A percentile compares a stretch with the other conserved stretches of the same genome.
Conservation (phyloP, 1,284 basidiomycete genomes). For the Chalciporus piperatoides region DNA sequence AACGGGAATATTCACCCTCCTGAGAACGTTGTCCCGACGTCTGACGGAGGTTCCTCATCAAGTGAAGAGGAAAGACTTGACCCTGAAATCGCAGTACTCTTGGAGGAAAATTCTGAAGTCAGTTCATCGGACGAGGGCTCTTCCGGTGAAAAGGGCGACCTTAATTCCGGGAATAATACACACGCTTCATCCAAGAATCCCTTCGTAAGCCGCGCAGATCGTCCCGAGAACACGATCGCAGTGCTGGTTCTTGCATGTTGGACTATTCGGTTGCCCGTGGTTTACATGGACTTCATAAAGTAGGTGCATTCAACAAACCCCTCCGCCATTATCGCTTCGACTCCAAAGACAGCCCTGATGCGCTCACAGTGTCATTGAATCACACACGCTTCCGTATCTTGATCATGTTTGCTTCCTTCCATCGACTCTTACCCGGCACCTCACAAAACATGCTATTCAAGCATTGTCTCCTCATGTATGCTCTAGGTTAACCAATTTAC, state of each 20-base stretch:
- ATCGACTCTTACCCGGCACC: constrained; percentile 56
- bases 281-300: constrained; percentile 73
- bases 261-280: constrained; percentile 71
- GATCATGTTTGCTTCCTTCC: constrained; percentile 70
- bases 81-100: constrained; percentile 49
- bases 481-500: constrained; percentile 12
- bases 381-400: constrained; percentile 78
- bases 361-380: constrained; percentile 59
- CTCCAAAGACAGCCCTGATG: constrained; percentile 8
- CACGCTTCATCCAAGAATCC: constrained; percentile 12
- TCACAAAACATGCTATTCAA: constrained; percentile 63
- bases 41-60: constrained; percentile 15
- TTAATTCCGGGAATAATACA: constrained; percentile 11
- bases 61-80: constrained; percentile 35
- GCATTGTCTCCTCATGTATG: constrained; percentile 66
- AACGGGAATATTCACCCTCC: constrained; percentile 7
- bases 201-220: constrained; percentile 41
- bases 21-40: constrained; percentile 1
- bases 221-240: constrained; percentile 57
- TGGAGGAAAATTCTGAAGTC: constrained; percentile 52
- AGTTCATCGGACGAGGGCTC: constrained; percentile 43
- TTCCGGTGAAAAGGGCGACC: constrained; percentile 24
- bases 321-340: constrained; percentile 1
- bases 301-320: constrained; percentile 33
- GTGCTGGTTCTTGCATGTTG: constrained; percentile 72